A percentile compares a stretch with the other conserved stretches of the same genome.
Conservation (phyloP, 805 yeast genomes). For the Kuraishia piskuri region DNA sequence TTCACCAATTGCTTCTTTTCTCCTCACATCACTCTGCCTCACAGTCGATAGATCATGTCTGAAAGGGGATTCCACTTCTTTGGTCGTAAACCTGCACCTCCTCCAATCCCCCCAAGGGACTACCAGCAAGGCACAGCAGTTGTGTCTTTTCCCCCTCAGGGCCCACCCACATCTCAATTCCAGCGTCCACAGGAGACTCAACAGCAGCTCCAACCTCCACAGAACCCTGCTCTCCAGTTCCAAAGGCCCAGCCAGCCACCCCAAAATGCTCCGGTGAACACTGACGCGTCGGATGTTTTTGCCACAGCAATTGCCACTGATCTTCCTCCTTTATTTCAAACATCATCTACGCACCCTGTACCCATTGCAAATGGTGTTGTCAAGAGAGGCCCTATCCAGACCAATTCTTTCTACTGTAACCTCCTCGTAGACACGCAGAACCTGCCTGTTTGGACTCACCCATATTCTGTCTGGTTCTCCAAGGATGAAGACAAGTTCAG, state of each 20-base stretch:
- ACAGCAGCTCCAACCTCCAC: no score
- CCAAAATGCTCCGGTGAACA: neutral
- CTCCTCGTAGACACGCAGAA: conserved; percentile 55
- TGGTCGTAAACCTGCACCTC: neutral
- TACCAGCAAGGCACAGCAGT: neutral
- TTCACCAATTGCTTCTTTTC: no score
- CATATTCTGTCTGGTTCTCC: conserved; percentile 62
- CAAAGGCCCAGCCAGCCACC: neutral
- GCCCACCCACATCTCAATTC: neutral
- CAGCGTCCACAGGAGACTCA: neutral
- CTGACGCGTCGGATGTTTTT: neutral
- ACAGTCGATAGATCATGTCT: no score
- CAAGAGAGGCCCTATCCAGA: conserved; percentile 33
- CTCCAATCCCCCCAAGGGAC: neutral
- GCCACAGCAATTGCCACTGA: neutral
- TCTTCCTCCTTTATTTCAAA: neutral
- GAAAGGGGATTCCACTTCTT: neutral
- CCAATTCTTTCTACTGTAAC: conserved; percentile 72
- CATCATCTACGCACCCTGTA: conserved; percentile 1
- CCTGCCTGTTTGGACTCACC: conserved; percentile 67
- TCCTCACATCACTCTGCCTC: no score
- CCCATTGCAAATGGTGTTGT: neutral
- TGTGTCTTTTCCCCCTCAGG: neutral
- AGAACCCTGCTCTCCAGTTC: neutral
- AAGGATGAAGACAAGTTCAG: conserved; percentile 25